These are phyloP conservation scores for Mucor sp. DNA, from an alignment of 371 early-diverging fungal genomes.

Conservation along the genomic window DNA sequence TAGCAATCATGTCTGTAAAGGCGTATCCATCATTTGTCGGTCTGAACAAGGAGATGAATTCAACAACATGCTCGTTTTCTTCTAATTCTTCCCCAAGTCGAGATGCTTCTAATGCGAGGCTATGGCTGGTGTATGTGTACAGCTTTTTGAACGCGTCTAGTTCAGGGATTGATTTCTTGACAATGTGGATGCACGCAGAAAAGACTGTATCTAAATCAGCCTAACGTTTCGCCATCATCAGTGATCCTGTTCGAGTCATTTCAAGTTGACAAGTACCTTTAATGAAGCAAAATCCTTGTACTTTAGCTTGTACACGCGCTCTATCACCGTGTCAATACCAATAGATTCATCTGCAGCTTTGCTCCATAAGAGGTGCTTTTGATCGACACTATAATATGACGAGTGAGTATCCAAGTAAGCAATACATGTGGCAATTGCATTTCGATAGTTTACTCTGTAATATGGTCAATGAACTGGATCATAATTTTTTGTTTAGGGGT, in stretches of 20 bases:
- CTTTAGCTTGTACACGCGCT: slow-evolving; percentile 22
- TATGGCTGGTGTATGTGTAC: slow-evolving; percentile 7
- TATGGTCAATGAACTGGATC: slow-evolving; percentile 13
- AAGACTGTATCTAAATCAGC: neutral
- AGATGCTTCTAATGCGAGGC: slow-evolving; percentile 19
- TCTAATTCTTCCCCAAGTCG: slow-evolving; percentile 24
- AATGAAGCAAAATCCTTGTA: slow-evolving; percentile 21
- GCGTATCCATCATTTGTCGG: slow-evolving; percentile 48
- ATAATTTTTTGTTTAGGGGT: slow-evolving; percentile 7
- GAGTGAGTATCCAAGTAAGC: neutral
- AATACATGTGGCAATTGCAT: neutral
- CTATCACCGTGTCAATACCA: slow-evolving; percentile 15
- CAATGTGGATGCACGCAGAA: neutral
- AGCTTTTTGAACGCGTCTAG: slow-evolving; percentile 16
- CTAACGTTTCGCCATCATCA: neutral
- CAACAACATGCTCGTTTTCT: slow-evolving; percentile 2
- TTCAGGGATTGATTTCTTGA: slow-evolving; percentile 2
- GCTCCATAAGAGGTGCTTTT: slow-evolving; percentile 15
- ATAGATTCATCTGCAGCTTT: neutral
- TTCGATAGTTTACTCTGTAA: slow-evolving; percentile 9
- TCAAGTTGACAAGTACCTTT: slow-evolving; percentile 10
- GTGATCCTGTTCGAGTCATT: no score
- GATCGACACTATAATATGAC: slow-evolving; percentile 14
- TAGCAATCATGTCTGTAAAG: slow-evolving; percentile 34
- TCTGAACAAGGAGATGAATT: slow-evolving; percentile 36